Evolutionary conservation across 2,329 filamentous ascomycete species (phyloP), one percentile per base, ranked within the genome.

Genomic region (Paramyrothecium roridum): DNA sequence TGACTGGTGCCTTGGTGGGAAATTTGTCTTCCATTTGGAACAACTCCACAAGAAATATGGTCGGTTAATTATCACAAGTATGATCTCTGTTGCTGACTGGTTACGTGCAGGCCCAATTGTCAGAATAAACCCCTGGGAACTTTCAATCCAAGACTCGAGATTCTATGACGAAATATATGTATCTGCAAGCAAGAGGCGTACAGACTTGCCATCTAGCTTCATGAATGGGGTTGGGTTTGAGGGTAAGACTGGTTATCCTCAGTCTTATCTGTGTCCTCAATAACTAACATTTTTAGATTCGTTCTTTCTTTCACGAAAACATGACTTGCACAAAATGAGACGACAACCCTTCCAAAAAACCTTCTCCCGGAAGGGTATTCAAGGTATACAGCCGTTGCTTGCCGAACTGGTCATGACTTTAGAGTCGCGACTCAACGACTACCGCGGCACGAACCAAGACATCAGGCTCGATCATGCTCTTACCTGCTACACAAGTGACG

Each of bases 11-110:
- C 52, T 56, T 1, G 58, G 56, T 20, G 67, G 68, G 3, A 57
- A 69, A 33, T 71, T 65, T 43, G 59, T 64, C 43, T 64, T 60
- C 16, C 60, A 69, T 51, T 69, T 70, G 10, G 50, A 64, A 45
- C 56, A 63, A 47, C 58, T 75, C 53, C 73, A 76, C 59, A 59
- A 66, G 40, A 57, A 63, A 58, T 73, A 74, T 55, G 73, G 70
- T 70, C 48, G 19, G 54, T 23, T 23, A 13, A 3, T 8, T 8
- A 17, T 23, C 22, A 22, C 51, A 47, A 7, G 6, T 17, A 23
- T 33, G 40, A 10, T 8, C 13, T 7, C n/a, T 16, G 56, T 52
- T 46, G 45, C 4, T 43, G 49, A 48, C 20, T 37, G 6, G n/a
- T 17, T 54, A 17, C 16, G 4, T 20, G 40, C 48, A 70, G 66